Evolutionary conservation across 2,329 filamentous ascomycete genomes (phyloP), one percentile per base, ranked within the genome.

Genomic region (Colletotrichum scovillei): DNA sequence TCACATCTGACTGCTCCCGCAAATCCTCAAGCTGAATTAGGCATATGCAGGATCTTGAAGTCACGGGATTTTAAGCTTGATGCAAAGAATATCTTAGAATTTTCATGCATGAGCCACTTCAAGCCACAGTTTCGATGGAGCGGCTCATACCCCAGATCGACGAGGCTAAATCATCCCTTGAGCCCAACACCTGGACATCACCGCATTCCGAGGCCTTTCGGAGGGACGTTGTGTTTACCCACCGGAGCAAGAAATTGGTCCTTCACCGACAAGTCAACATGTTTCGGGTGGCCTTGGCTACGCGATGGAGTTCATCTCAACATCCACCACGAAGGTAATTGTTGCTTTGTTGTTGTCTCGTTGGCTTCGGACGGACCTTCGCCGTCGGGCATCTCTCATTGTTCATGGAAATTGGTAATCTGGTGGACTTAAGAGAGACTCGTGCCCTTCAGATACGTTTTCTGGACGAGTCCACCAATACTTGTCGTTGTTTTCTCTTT

Each of bases 181-280:
- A 22, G 38, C 26, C 28, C 62, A 64, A 26, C 62, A 12, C 24
- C 46, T 26, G 28, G 28, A 32, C 46, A 64, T 55, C 28, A 49
- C 64, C 8, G n/a, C 64, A 67, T 67, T 59, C 64, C 64, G 7
- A 32, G 24, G 64, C 53, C 35, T n/a, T 49, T 35, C 30, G 12
- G 53, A 57, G 53, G 24, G 26, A 32, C 53, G 19, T 22, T 46
- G 24, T 30, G 52, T 30, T 49, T 59, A 46, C 26, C 53, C 19
- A 11, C 19, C 30, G 19, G 63, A 52, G 35, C 19, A 32, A 22
- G 4, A 65, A 30, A 6, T 5, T 24, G 9, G 7, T 19, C 22
- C 28, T 16, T 22, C n/a, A 30, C 22, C 12, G 19, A 30, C 24
- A 57, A 14, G 24, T n/a, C 22, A 30, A 42, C 22, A 3, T 57